Conservation (phyloP, 2,329 filamentous ascomycete genomes). For the Colletotrichum karsti region DNA sequence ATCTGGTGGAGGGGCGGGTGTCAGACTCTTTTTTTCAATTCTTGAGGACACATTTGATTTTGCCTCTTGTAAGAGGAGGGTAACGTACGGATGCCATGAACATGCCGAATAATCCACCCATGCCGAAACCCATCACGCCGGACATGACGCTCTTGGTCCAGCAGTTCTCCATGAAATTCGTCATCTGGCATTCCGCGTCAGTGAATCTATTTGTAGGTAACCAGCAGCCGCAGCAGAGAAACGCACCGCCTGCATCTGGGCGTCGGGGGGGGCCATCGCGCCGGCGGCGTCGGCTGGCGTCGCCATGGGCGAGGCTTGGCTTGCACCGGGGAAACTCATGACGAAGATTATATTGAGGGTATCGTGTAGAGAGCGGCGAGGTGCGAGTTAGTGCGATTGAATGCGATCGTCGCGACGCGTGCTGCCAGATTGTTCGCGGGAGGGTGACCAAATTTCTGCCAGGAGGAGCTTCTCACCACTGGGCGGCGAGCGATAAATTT, state of each 20-base stretch:
- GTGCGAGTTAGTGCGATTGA: background rate
- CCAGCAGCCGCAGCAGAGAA: too few relatives aligned
- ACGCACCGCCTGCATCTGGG: constrained; percentile 60
- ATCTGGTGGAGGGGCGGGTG: constrained; percentile 65
- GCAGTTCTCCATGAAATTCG: constrained; percentile 90
- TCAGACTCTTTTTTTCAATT: background rate
- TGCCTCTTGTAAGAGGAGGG: background rate
- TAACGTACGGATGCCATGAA: constrained; percentile 93
- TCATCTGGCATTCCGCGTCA: constrained; percentile 64
- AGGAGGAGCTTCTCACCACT: constrained; percentile 39
- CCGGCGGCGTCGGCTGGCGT: constrained; percentile 33
- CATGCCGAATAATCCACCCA: constrained; percentile 92
- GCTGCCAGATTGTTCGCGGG: background rate
- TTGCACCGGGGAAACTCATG: constrained; percentile 49
- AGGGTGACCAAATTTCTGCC: constrained; percentile 50
- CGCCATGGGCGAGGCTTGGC: background rate
- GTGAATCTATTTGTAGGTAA: too few relatives aligned
- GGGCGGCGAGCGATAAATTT: constrained; percentile 2
- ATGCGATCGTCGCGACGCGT: constrained; percentile 18
- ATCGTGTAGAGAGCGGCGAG: background rate
- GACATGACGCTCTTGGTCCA: constrained; percentile 88
- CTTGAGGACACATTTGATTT: too few relatives aligned
- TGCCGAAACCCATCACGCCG: constrained; percentile 91
- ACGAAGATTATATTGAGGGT: background rate
- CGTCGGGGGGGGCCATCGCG: constrained; percentile 52